Evolutionary conservation across 306 rosid genomes (phyloP), one percentile per base, ranked within the genome.

Genomic region (Boehmeria nivea): DNA sequence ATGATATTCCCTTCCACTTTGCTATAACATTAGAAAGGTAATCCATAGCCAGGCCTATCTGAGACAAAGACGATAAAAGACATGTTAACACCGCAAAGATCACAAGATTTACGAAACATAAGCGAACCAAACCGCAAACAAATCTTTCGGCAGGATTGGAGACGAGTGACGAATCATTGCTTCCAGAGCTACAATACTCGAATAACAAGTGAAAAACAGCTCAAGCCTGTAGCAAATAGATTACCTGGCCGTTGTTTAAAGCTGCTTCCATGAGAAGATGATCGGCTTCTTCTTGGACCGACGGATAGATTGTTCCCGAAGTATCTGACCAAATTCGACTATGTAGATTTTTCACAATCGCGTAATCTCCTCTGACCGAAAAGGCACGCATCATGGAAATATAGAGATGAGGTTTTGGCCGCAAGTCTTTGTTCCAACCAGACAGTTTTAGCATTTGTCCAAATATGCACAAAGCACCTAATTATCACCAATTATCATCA

Each of bases 201-300:
- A n/a, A n/a, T n/a, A n/a, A n/a, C n/a, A n/a, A n/a, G n/a, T n/a
- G n/a, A n/a, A n/a, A n/a, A n/a, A n/a, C n/a, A n/a, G n/a, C n/a
- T n/a, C n/a, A n/a, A n/a, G n/a, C n/a, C n/a, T 4, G 9, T 31
- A 31, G 36, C 36, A 31, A 6, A 31, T 4, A 42, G 23, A 57
- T 15, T 72, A 88, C 96, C 94, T 80, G 85, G 44, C 85, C 83
- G 54, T 67, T 73, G 63, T 82, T 79, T 53, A 88, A 66, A 42
- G 84, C 87, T 37, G 94, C 89, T 75, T 84, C 96, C 94, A 84
- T 84, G 46, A 84, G 82, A 75, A 88, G 96, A 78, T 84, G 85
- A 78, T 82, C 86, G 12, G 96, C 83, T 80, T 84, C 96, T 72
- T 77, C 84, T 59, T 75, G 90, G 60, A 66, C 67, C 44, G 31